Conservation (phyloP, 2,329 filamentous ascomycete genomes). For the Pseudogymnoascus sp. region DNA sequence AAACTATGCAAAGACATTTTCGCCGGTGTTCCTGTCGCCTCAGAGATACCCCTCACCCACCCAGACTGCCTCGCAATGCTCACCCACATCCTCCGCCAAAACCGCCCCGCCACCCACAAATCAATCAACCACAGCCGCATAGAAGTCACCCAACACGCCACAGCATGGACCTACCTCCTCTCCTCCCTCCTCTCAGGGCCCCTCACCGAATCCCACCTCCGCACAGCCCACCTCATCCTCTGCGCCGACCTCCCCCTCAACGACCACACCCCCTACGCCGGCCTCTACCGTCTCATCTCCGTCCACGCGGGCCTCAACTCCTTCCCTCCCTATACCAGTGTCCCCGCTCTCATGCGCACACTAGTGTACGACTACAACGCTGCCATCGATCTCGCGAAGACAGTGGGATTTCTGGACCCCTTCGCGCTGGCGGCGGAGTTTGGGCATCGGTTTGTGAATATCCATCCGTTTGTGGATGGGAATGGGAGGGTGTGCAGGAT, state of each 20-base stretch:
- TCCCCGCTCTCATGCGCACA: constrained; percentile 22
- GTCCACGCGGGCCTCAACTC: not conserved
- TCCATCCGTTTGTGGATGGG: constrained; percentile 35
- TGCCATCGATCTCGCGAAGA: constrained; percentile 12
- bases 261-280: constrained; percentile 7
- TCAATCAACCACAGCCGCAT: not conserved
- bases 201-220: constrained; percentile 19
- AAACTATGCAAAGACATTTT: constrained; percentile 10
- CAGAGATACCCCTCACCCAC: not conserved
- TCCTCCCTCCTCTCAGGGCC: constrained; percentile 10
- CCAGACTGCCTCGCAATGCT: not conserved
- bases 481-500: constrained; percentile 34
- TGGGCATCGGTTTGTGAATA: constrained; percentile 29
- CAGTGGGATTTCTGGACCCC: constrained; percentile 16
- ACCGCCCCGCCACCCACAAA: not conserved
- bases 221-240: constrained; percentile 23
- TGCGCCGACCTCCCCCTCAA: constrained; percentile 13
- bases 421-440: constrained; percentile 24
- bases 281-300: constrained; percentile 7
- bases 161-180: constrained; percentile 16
- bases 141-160: constrained; percentile 12
- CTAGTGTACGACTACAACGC: constrained; percentile 19
- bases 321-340: constrained; percentile 18
- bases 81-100: not conserved
- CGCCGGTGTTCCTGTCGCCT: not conserved